Base-by-base conservation (phyloP, 1,139 yeast genomes). In the Geotrichum macrosporum region DNA sequence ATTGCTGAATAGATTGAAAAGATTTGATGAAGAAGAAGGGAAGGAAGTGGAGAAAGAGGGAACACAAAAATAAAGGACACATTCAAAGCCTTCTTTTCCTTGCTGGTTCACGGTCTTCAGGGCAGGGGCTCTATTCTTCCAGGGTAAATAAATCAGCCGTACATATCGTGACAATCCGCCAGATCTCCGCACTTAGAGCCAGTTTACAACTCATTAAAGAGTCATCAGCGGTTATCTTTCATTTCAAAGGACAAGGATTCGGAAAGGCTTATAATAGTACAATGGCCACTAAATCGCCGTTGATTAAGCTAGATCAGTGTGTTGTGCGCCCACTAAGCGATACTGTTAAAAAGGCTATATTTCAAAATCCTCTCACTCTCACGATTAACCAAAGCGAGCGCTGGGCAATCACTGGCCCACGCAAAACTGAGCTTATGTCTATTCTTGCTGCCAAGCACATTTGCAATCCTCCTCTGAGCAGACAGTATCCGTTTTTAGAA, bases 401-500 rank as follows among this genome's bases (percentile, higher is more conserved):
- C 47, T 74, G 80, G 76, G 82, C 80, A 1, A 56, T 78, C 13
- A 63, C 75, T 5, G 83, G 83, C 0, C 66, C 75, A 1, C 53
- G 63, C 30, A 77, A 76, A 59, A 59, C 72, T 1, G 67, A 66
- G 10, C 61, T 78, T 20, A 59, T 78, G 19, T 66, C 66, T 37
- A 62, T 71, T 1, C 51, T 78, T 20, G 71, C 78, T 0, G 73
- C 76, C 2, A 65, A 70, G 35, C 75, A 70, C 56, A 60, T 79
- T 19, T 66, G 80, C 0, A 67, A 66, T 1, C 87, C 89, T 1
- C 71, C 82, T 0, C 55, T 67, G 2, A 66, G 81, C 0, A 65
- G 89, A 42, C 60, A 66, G 1, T 83, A 78, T 55, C 87, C 92
- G 3, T 68, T 76, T 22, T 57, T 74, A 33, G 67, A 73, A 35